These are phyloP conservation scores for Harrya chromipes DNA, from an alignment of 768 basidiomycete species.

Conservation along the genomic window DNA sequence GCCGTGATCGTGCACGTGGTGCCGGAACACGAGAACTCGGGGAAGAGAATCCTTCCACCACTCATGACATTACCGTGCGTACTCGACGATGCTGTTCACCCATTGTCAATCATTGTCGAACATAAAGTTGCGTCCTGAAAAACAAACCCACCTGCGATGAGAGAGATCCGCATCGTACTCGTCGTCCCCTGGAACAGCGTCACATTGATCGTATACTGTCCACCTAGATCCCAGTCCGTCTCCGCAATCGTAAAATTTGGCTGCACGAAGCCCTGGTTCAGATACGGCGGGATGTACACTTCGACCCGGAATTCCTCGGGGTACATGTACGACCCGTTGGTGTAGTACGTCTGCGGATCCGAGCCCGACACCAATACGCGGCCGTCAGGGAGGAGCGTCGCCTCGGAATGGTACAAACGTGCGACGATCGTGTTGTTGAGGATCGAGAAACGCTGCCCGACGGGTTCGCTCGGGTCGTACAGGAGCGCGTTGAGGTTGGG, in stretches of 20 bases:
- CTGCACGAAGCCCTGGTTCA: conserved; percentile 57
- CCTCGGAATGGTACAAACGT: conserved; percentile 77
- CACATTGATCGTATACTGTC: conserved; percentile 50
- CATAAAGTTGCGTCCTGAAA: too few relatives aligned
- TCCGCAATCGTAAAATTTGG: conserved; percentile 57
- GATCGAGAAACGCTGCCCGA: conserved; percentile 62
- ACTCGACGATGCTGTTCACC: conserved; percentile 58
- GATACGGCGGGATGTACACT: conserved; percentile 87
- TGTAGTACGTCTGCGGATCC: conserved; percentile 55
- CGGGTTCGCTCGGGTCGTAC: conserved; percentile 62
- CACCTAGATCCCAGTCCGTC: conserved; percentile 63
- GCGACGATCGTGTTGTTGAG: conserved; percentile 67
- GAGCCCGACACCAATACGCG: conserved; percentile 75
- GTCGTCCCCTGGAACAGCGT: conserved; percentile 39
- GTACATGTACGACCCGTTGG: conserved; percentile 41
- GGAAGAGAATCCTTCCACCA: conserved; percentile 67
- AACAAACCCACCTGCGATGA: conserved; percentile 52
- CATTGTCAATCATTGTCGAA: not conserved
- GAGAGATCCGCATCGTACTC: conserved; percentile 54
- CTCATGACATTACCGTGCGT: conserved; percentile 76
- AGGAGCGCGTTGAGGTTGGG: conserved; percentile 65
- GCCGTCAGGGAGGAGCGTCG: conserved; percentile 70
- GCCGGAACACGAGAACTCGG: conserved; percentile 64
- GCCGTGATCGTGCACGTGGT: conserved; percentile 75
- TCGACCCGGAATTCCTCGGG: conserved; percentile 77